These are phyloP conservation scores for Leptomonas seymouri DNA, from an alignment of 208 protist genomes.

Conservation along the genomic window DNA sequence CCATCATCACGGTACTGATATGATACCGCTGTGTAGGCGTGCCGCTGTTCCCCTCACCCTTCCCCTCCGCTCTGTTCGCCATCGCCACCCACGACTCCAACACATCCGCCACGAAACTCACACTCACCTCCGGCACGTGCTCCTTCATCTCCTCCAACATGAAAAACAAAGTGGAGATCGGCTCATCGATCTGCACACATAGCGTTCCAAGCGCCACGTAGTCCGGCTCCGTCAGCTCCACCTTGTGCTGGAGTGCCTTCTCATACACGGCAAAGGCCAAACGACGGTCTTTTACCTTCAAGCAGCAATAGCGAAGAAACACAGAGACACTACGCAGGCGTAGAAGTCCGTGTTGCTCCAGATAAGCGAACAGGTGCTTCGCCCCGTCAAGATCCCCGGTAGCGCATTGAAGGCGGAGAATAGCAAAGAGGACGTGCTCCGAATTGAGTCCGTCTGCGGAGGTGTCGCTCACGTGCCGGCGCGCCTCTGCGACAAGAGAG, in stretches of 20 bases:
- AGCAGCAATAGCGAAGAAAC: slow-evolving; percentile 62
- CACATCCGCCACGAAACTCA: slow-evolving; percentile 42
- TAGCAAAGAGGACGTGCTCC: slow-evolving; percentile 63
- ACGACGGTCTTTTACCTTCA: slow-evolving; percentile 8
- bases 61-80: background rate
- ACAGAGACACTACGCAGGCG: slow-evolving; percentile 54
- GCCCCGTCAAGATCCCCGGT: slow-evolving; percentile 45
- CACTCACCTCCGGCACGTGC: slow-evolving; percentile 40
- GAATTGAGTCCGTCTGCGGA: slow-evolving; percentile 38
- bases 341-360: slow-evolving; percentile 50
- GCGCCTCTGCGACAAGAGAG: slow-evolving; percentile 48
- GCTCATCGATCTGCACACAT: slow-evolving; percentile 49
- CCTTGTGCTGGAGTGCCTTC: slow-evolving; percentile 39
- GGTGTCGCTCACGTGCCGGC: slow-evolving; percentile 12
- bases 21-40: background rate
- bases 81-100: slow-evolving; percentile 47
- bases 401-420: slow-evolving; percentile 68
- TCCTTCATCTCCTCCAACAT: slow-evolving; percentile 69
- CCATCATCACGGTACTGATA: slow-evolving; percentile 4
- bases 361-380: slow-evolving; percentile 58
- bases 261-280: slow-evolving; percentile 52
- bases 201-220: slow-evolving; percentile 53
- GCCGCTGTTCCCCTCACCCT: background rate
- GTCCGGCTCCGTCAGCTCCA: slow-evolving; percentile 53
- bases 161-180: slow-evolving; percentile 43